A percentile compares a stretch with the other conserved stretches of the same genome.
These are phyloP conservation scores for Adiantum capillusveneris DNA, from an alignment of 75 land plant genomes.

Conservation along the genomic window DNA sequence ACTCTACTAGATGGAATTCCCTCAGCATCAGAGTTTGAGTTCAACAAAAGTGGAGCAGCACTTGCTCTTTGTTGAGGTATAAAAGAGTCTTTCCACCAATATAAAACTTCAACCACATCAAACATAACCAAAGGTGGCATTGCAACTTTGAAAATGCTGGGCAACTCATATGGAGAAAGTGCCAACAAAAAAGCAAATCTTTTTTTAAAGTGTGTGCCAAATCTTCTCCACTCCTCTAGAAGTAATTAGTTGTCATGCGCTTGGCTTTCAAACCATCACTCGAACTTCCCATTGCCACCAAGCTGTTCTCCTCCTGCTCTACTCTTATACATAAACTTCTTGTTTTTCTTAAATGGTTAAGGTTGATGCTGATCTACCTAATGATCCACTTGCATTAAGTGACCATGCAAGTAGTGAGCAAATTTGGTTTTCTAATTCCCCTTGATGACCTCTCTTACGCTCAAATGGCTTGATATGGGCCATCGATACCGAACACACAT, in stretches of 20 bases:
- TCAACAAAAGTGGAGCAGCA: background rate
- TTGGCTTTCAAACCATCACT: background rate
- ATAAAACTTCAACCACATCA: constrained; percentile 6
- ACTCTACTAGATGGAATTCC: background rate
- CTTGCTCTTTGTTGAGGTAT: background rate
- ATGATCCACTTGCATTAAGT: constrained; percentile 15
- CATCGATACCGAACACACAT: constrained; percentile 16
- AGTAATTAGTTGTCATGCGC: constrained; percentile 7
- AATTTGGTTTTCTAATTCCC: background rate
- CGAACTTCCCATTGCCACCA: background rate
- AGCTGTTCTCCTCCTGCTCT: too few relatives aligned
- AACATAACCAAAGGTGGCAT: constrained; percentile 19
- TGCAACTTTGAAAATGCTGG: constrained; percentile 26
- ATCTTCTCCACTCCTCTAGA: constrained; percentile 22
- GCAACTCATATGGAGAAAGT: constrained; percentile 7
- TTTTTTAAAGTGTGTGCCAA: constrained; percentile 4
- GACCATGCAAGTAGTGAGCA: constrained; percentile 27
- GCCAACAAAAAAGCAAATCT: constrained; percentile 9
- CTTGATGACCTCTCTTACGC: constrained; percentile 6
- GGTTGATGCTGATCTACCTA: background rate
- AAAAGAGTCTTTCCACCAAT: background rate
- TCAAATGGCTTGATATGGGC: constrained; percentile 31
- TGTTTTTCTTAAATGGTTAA: background rate
- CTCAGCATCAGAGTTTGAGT: background rate
- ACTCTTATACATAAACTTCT: too few relatives aligned